Base-by-base conservation (phyloP, 345 rosid species). In the Geranium brycei region DNA sequence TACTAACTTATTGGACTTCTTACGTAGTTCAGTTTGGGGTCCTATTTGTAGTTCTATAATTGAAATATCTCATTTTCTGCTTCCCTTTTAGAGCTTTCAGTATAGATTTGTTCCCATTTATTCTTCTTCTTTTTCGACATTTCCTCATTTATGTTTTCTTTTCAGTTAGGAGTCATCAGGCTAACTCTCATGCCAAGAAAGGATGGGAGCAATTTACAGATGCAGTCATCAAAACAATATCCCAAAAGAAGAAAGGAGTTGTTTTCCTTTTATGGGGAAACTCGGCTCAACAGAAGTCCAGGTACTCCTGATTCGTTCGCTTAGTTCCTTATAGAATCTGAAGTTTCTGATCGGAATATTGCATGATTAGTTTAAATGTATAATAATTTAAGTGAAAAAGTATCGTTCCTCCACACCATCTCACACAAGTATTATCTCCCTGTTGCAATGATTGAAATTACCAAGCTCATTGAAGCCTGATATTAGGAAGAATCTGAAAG, bases 171-270 rank as follows among this genome's bases (percentile, higher is more conserved):
- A 77, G 79, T 64, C 86, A 83, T 61, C 95, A 93, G 77, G 95
- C 97, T 17, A 88, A 88, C 65, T 93, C 99, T 67, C 99, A 93
- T 75, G 90, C 96, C 35, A 90, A 83, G 82, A 87, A 88, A 83
- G 99, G 99, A 72, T 93, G 99, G 99, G 99, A 93, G 66, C 95
- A 83, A 58, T 93, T 90, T 65, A 93, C 97, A 28, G 95, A 93
- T 76, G 89, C 97, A 69, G 84, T 86, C 55, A 93, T 93, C 63
- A 84, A 67, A 75, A 82, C 86, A 13, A 75, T 93, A 62, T 93
- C 97, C 62, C 82, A 75, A 69, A 78, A 82, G 73, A 90, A 81
- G 85, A 78, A 93, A 80, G 99, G 97, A 75, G 95, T 93, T 61
- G 80, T 93, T 31, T 93, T 93, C 70, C 87, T 93, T 53, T 95